These are phyloP conservation scores for Fusarium luffae DNA, from an alignment of 2,329 filamentous ascomycete species.

Conservation along the genomic window DNA sequence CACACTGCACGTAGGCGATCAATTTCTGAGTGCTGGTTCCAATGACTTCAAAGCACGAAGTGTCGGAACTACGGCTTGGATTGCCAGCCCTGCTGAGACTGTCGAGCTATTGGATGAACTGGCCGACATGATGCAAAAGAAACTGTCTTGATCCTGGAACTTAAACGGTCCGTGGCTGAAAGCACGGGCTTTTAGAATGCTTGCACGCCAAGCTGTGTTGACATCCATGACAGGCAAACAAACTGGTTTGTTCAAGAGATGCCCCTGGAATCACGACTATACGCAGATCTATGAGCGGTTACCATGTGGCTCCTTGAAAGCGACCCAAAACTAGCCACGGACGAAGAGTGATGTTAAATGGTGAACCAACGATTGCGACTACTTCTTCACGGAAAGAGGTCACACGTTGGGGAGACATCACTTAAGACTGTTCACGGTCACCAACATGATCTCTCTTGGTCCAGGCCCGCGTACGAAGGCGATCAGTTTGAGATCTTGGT, in stretches of 20 bases:
- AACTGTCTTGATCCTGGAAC: constrained; percentile 39
- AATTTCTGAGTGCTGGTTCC: constrained; percentile 92
- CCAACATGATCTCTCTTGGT: no score
- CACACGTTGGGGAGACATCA: background rate
- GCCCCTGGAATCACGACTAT: background rate
- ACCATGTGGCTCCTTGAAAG: background rate
- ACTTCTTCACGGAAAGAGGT: background rate
- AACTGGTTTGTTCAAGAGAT: background rate
- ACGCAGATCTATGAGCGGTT: background rate
- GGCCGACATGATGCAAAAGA: constrained; percentile 62
- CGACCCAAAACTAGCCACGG: background rate
- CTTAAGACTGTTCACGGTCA: background rate
- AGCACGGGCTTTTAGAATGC: background rate
- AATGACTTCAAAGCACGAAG: constrained; percentile 97
- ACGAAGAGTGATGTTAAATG: background rate
- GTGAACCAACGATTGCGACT: background rate
- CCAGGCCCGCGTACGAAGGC: background rate
- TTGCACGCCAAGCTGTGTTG: background rate
- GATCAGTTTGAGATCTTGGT: background rate
- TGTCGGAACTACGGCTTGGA: constrained; percentile 96
- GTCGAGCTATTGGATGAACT: constrained; percentile 90
- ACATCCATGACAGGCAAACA: background rate
- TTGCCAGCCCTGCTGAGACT: constrained; percentile 91
- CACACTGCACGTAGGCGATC: constrained; percentile 94
- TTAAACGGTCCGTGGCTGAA: background rate